Evolutionary conservation across 2,329 filamentous ascomycete genomes (phyloP).

Genomic region (Fusarium odoratissimum): DNA sequence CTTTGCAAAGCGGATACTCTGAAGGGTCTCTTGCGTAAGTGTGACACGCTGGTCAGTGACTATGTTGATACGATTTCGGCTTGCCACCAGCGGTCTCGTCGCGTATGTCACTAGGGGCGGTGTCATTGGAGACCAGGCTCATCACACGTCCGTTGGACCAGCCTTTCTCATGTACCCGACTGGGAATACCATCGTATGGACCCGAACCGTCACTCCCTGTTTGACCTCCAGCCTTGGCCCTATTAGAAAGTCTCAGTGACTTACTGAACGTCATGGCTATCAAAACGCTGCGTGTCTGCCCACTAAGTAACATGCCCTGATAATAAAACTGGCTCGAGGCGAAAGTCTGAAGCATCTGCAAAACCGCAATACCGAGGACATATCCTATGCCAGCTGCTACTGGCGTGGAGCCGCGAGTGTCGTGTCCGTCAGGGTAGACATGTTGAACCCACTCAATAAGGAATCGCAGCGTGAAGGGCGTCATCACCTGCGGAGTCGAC

Average conservation of each 20-base stretch:
- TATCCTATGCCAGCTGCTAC: not conserved
- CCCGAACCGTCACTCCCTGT: not conserved
- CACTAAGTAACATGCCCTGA: not conserved
- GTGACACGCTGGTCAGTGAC: not conserved
- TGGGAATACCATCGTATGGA: not conserved
- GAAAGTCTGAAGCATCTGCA: not conserved
- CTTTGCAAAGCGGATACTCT: not conserved
- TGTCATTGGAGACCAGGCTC: constrained; percentile 1
- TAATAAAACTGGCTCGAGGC: constrained; percentile 1
- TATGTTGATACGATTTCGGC: not conserved
- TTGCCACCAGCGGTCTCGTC: not conserved
- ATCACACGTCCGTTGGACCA: not conserved
- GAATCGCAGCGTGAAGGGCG: not conserved
- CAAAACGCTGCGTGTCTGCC: not conserved
- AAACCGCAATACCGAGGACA: not conserved
- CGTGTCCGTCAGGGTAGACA: not conserved
- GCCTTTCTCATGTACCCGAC: not conserved
- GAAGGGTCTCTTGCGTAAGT: not conserved
- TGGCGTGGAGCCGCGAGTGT: not conserved
- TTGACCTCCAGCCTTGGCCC: not conserved
- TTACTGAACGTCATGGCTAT: not conserved
- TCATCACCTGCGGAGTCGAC: not conserved
- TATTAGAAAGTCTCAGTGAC: not conserved
- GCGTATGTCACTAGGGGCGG: not conserved
- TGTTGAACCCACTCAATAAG: not conserved